Percentiles rank a stretch among this genome's conserved stretches.
These are phyloP conservation scores for Prinsepia uniflora DNA, from an alignment of 306 rosid species.

Conservation along the genomic window DNA sequence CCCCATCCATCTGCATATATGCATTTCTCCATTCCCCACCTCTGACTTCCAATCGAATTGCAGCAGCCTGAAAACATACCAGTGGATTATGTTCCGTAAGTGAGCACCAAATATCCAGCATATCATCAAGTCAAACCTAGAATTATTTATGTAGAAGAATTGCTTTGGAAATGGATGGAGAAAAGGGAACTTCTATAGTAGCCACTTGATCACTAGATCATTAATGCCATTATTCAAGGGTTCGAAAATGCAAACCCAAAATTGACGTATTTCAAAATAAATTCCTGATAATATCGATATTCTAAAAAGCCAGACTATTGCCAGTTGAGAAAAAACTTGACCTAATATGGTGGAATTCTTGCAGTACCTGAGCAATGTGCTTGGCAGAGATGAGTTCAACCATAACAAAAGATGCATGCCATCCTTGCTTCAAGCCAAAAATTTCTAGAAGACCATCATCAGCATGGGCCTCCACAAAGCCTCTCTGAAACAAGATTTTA, in stretches of 20 bases:
- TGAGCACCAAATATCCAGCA: slow-evolving; percentile 1
- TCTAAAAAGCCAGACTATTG: background rate
- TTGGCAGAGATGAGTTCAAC: slow-evolving; percentile 88
- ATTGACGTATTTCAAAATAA: background rate
- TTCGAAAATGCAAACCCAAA: background rate
- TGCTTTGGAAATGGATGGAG: background rate
- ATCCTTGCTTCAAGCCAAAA: slow-evolving; percentile 96
- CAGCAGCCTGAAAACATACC: slow-evolving; percentile 64
- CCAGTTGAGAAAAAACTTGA: background rate
- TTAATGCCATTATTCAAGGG: background rate
- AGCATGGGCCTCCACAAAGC: slow-evolving; percentile 89
- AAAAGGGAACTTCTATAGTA: background rate
- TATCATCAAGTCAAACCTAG: background rate
- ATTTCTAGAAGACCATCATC: slow-evolving; percentile 94
- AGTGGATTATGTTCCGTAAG: background rate
- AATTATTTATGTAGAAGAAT: background rate
- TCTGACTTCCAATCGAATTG: slow-evolving; percentile 79
- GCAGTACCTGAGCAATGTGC: slow-evolving; percentile 88
- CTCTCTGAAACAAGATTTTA: slow-evolving; percentile 47
- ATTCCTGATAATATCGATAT: background rate
- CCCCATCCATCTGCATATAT: slow-evolving; percentile 96
- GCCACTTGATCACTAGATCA: background rate
- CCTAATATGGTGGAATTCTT: background rate
- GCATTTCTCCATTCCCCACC: slow-evolving; percentile 87
- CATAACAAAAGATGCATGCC: slow-evolving; percentile 99